Conservation (phyloP, 192 early-diverging fungal species). For the Backusella mclennaniae region DNA sequence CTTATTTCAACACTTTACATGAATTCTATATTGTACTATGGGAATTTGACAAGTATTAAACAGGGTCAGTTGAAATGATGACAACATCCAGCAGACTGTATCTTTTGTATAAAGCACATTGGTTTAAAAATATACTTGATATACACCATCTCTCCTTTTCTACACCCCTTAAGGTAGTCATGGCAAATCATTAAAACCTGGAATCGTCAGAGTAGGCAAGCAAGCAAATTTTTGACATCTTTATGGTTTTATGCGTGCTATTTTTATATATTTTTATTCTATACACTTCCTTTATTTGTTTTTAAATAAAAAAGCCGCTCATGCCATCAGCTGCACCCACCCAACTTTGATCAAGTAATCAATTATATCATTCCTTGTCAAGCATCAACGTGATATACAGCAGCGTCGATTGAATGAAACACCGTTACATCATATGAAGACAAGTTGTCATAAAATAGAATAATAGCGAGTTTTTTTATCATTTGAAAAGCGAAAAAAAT, state of each 20-base stretch:
- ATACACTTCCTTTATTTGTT: too few relatives aligned
- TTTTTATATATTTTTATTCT: background rate
- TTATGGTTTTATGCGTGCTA: background rate
- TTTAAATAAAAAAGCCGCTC: too few relatives aligned
- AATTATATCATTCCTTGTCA: background rate
- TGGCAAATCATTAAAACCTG: background rate
- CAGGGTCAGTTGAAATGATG: background rate
- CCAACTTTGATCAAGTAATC: background rate
- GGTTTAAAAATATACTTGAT: background rate
- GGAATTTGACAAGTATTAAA: too few relatives aligned
- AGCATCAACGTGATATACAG: background rate
- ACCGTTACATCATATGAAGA: background rate
- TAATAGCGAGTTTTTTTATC: too few relatives aligned
- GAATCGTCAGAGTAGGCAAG: background rate
- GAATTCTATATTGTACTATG: too few relatives aligned
- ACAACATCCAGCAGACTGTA: background rate
- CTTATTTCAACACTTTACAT: too few relatives aligned
- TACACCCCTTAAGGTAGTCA: background rate
- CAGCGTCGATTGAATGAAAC: background rate
- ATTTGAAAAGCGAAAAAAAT: background rate
- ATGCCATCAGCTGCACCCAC: too few relatives aligned
- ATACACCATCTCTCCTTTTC: background rate
- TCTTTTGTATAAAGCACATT: background rate
- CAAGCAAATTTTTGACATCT: background rate
- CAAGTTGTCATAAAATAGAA: too few relatives aligned